A percentile compares a stretch with the other conserved stretches of the same genome.
These are phyloP conservation scores for Pelargonium fulgidum DNA, from an alignment of 441 rosid genomes.

Conservation along the genomic window DNA sequence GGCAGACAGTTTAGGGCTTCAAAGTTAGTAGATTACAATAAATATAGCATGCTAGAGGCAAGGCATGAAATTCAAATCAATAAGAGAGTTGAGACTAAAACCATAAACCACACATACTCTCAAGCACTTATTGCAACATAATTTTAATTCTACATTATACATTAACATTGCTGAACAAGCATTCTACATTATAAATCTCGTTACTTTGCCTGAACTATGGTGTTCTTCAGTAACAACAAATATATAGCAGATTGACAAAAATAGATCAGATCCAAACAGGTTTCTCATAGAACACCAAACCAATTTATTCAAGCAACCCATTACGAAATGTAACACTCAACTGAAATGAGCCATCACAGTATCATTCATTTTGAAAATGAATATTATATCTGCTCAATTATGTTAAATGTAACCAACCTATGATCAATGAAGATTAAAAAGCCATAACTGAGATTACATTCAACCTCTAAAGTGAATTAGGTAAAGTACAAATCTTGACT, in stretches of 20 bases:
- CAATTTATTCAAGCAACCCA: neutral
- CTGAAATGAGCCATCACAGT: neutral
- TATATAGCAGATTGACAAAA: neutral
- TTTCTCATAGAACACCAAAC: neutral
- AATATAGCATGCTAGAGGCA: neutral
- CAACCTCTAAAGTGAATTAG: neutral
- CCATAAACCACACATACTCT: neutral
- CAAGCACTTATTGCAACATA: neutral
- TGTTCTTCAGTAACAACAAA: too few relatives aligned
- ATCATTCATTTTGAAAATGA: neutral
- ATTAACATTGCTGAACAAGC: neutral
- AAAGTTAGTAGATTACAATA: neutral
- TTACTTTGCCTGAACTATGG: too few relatives aligned
- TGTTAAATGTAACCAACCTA: neutral
- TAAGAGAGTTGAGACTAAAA: too few relatives aligned
- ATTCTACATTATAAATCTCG: too few relatives aligned
- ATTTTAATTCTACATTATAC: neutral
- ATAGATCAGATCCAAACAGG: neutral
- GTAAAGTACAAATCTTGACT: neutral
- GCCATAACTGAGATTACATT: neutral
- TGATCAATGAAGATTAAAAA: too few relatives aligned
- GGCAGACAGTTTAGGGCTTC: neutral
- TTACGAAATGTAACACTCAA: neutral
- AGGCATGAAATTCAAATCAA: too few relatives aligned
- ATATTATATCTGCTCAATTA: neutral